Evolutionary conservation across 2,329 filamentous ascomycete species (phyloP).

Genomic region (Aspergillus ibericus): DNA sequence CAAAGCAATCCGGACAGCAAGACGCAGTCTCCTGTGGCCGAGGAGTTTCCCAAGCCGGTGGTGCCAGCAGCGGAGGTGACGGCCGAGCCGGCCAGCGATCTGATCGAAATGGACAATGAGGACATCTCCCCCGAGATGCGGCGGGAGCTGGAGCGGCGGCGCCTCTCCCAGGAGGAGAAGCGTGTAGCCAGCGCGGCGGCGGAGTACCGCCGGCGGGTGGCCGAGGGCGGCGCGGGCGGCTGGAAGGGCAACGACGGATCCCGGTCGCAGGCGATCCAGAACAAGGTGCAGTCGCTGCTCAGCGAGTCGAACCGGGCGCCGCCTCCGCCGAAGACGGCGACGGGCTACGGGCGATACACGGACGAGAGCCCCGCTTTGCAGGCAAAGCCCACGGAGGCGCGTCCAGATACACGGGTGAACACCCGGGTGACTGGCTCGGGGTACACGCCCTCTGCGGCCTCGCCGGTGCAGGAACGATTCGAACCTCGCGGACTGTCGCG

Average conservation of each 20-base stretch:
- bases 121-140: constrained; percentile 83
- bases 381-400: constrained; percentile 38
- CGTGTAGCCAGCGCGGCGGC: constrained; percentile 85
- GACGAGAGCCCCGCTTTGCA: constrained; percentile 48
- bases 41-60: constrained; percentile 48
- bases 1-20: constrained; percentile 46
- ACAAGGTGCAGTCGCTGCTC: constrained; percentile 81
- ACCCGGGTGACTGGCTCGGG: constrained; percentile 22
- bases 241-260: constrained; percentile 53
- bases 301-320: constrained; percentile 68
- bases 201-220: constrained; percentile 77
- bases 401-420: constrained; percentile 20
- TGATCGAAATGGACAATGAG: constrained; percentile 64
- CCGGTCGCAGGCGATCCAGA: constrained; percentile 82
- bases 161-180: constrained; percentile 82
- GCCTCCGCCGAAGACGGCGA: constrained; percentile 66
- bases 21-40: constrained; percentile 41
- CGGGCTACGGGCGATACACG: constrained; percentile 87
- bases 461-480: constrained; percentile 16
- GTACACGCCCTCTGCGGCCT: constrained; percentile 8
- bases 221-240: constrained; percentile 58
- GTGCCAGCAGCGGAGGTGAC: constrained; percentile 77
- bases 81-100: constrained; percentile 66
- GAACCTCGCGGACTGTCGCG: constrained; percentile 15
- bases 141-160: constrained; percentile 80